Conservation (phyloP, 225 moss, liverwort and hornwort genomes). For the Physcomitrellopsis africana region DNA sequence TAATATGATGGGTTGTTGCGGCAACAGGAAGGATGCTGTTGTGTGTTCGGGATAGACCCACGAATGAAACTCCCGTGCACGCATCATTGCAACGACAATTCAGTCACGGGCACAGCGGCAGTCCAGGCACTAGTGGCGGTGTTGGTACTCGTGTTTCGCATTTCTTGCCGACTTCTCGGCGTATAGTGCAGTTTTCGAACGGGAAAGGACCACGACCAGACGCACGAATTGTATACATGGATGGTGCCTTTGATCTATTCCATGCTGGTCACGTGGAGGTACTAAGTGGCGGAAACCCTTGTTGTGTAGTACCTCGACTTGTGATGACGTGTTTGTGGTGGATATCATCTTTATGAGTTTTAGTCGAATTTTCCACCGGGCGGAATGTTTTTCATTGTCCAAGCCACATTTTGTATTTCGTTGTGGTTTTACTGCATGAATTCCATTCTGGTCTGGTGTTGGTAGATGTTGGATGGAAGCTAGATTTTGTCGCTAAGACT, state of each 20-base stretch:
- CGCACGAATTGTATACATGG: constrained; percentile 93
- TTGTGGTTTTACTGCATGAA: background rate
- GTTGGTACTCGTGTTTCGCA: constrained; percentile 91
- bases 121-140: constrained; percentile 41
- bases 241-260: constrained; percentile 97
- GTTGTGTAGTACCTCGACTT: background rate
- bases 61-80: constrained; percentile 64
- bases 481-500: background rate
- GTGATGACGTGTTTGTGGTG: too few species aligned
- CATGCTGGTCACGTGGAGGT: constrained; percentile 99
- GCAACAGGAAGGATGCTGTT: constrained; percentile 87
- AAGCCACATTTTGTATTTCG: background rate
- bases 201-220: constrained; percentile 86
- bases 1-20: background rate
- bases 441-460: background rate
- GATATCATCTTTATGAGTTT: too few species aligned
- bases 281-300: background rate
- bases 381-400: too few species aligned
- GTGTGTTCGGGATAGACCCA: constrained; percentile 87
- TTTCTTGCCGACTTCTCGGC: constrained; percentile 96
- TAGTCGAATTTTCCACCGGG: too few species aligned
- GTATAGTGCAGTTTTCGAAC: constrained; percentile 98
- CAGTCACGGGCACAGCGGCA: constrained; percentile 72
- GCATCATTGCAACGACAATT: constrained; percentile 97
- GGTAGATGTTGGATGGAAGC: background rate